phyloP scores from a whole-genome alignment of 2,329 filamentous ascomycete species.

The Kalmusia sp. region DNA sequence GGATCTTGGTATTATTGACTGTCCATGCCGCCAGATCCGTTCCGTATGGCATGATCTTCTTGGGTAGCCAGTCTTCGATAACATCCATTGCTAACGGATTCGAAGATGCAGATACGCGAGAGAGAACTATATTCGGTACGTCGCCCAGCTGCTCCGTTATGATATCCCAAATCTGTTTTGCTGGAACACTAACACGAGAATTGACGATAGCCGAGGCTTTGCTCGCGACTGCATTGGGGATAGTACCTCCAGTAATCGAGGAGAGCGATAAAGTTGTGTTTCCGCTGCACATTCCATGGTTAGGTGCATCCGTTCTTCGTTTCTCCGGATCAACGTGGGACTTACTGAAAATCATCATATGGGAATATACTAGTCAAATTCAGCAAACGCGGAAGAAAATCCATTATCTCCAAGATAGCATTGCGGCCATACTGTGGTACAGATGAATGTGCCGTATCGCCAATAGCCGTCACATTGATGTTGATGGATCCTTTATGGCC shows the following conservation, averaged over 20 bases:
- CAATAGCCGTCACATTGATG: conserved; percentile 3
- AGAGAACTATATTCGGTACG: conserved; percentile 1
- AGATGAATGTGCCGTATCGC: conserved; percentile 6
- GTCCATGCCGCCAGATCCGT: background rate
- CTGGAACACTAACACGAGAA: background rate
- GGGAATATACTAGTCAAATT: background rate
- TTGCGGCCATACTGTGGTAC: conserved; percentile 5
- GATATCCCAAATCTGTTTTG: conserved; percentile 6
- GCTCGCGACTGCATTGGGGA: conserved; percentile 1
- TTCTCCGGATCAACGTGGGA: background rate
- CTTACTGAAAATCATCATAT: conserved; percentile 6
- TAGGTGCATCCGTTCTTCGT: background rate
- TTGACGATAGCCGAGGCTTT: conserved; percentile 4
- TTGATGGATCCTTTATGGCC: conserved; percentile 7
- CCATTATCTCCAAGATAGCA: conserved; percentile 1
- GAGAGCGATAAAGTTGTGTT: conserved; percentile 2
- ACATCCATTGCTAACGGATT: conserved; percentile 6
- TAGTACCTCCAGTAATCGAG: conserved; percentile 4
- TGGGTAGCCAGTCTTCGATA: conserved; percentile 1
- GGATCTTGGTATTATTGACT: background rate
- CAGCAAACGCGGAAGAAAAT: background rate
- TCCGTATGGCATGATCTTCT: conserved; percentile 7
- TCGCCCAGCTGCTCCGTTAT: conserved; percentile 3
- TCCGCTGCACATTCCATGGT: background rate
- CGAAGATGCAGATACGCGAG: background rate